A percentile compares a stretch with the other conserved stretches of the same genome.
Conservation (phyloP, 345 rosid species). For the Ricinus communis region DNA sequence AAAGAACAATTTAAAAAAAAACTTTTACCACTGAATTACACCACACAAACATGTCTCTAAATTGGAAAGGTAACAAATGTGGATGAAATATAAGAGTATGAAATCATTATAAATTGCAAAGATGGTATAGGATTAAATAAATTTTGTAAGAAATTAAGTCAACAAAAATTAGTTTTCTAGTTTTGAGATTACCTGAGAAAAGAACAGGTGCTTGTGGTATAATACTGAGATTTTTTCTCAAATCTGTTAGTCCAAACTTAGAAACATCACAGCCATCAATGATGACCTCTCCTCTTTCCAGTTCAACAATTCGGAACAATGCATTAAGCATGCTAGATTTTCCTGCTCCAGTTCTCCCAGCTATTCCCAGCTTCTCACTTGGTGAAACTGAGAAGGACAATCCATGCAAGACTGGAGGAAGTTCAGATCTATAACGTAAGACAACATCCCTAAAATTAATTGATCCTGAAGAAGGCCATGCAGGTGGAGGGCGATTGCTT, state of each 20-base stretch:
- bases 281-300: conserved; percentile 85
- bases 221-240: conserved; percentile 88
- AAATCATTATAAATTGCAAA: neutral
- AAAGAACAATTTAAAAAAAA: neutral
- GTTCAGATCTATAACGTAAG: conserved; percentile 90
- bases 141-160: neutral
- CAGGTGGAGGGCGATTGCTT: conserved; percentile 91
- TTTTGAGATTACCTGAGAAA: conserved; percentile 67
- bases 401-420: conserved; percentile 91
- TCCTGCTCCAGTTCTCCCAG: conserved; percentile 99
- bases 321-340: conserved; percentile 98
- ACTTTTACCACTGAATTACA: too few relatives aligned
- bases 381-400: conserved; percentile 76
- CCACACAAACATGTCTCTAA: neutral
- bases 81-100: neutral
- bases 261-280: conserved; percentile 78
- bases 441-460: conserved; percentile 81
- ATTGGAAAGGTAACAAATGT: neutral
- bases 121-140: neutral
- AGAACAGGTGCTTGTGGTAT: conserved; percentile 99
- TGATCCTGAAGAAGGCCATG: conserved; percentile 96
- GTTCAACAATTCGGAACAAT: conserved; percentile 84
- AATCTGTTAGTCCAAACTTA: conserved; percentile 81
- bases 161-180: neutral
- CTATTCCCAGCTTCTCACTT: conserved; percentile 92